Evolutionary conservation across 306 rosid genomes (phyloP).

Genomic region (Dalbergia cultrata): DNA sequence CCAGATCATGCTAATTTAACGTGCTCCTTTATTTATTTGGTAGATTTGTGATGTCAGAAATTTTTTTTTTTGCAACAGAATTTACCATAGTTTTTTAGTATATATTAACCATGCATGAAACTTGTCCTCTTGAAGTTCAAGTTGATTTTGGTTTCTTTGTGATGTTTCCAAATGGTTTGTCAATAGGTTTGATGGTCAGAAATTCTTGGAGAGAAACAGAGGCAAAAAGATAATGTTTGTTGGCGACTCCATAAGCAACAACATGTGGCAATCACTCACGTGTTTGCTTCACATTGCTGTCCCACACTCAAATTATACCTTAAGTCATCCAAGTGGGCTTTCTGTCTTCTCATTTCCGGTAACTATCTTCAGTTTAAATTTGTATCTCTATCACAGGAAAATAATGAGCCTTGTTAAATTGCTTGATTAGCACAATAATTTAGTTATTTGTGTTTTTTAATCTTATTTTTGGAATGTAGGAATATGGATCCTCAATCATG

Average conservation of each 20-base stretch:
- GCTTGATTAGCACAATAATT: neutral
- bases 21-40: too few species aligned
- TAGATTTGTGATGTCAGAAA: too few species aligned
- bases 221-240: constrained; percentile 76
- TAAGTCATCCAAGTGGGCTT: constrained; percentile 30
- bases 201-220: constrained; percentile 59
- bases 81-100: too few species aligned
- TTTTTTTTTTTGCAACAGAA: too few species aligned
- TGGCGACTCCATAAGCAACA: constrained; percentile 75
- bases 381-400: neutral
- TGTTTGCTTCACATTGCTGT: constrained; percentile 65
- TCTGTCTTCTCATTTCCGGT: constrained; percentile 57
- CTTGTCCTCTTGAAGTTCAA: neutral
- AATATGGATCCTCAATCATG: constrained; percentile 56
- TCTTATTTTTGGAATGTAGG: constrained; percentile 40
- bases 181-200: constrained; percentile 60
- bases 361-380: neutral
- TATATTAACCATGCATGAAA: neutral
- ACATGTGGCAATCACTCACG: constrained; percentile 77
- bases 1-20: too few species aligned
- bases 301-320: constrained; percentile 54
- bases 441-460: neutral
- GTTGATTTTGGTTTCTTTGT: neutral
- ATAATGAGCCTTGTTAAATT: neutral
- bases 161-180: neutral